phyloP scores from a whole-genome alignment of 352 stramenopile genomes.

The Phytophthora aleatoria region DNA sequence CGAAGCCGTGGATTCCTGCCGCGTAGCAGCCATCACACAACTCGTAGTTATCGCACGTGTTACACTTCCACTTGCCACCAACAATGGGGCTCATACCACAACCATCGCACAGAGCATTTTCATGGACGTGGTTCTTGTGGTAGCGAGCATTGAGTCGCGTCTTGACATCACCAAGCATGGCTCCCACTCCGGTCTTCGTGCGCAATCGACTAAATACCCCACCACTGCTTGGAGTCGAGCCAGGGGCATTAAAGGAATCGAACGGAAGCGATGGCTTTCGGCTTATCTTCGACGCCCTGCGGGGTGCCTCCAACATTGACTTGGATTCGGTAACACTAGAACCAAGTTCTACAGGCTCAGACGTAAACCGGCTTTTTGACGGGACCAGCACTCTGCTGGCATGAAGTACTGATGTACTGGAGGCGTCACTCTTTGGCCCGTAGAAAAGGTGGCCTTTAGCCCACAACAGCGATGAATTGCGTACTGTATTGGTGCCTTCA shows the following conservation, averaged over 20 bases:
- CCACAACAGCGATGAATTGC: constrained; percentile 40
- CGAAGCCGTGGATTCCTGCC: constrained; percentile 67
- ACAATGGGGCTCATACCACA: constrained; percentile 82
- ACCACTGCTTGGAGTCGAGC: constrained; percentile 22
- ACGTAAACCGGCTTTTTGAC: constrained; percentile 58
- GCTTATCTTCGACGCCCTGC: constrained; percentile 9
- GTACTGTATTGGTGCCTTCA: constrained; percentile 4
- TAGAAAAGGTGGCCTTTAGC: constrained; percentile 71
- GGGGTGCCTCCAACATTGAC: constrained; percentile 48
- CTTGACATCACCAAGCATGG: constrained; percentile 70
- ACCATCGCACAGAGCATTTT: constrained; percentile 80
- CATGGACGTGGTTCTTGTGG: constrained; percentile 73
- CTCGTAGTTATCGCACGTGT: constrained; percentile 69
- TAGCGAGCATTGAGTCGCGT: constrained; percentile 51
- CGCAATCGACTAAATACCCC: constrained; percentile 60
- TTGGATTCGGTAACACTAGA: constrained; percentile 61
- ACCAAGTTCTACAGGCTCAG: constrained; percentile 65
- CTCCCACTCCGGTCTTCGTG: constrained; percentile 46
- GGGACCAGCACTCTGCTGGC: constrained; percentile 36
- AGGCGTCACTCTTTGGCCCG: constrained; percentile 62
- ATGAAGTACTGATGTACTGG: constrained; percentile 67
- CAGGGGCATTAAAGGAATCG: constrained; percentile 23
- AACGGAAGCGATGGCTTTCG: constrained; percentile 30
- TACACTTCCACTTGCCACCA: constrained; percentile 78
- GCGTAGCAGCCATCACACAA: constrained; percentile 77